Percentiles rank a stretch among this genome's conserved stretches.
Evolutionary conservation across 1,284 basidiomycete species (phyloP).

Genomic region (Rugiboletus extremiorientalis): DNA sequence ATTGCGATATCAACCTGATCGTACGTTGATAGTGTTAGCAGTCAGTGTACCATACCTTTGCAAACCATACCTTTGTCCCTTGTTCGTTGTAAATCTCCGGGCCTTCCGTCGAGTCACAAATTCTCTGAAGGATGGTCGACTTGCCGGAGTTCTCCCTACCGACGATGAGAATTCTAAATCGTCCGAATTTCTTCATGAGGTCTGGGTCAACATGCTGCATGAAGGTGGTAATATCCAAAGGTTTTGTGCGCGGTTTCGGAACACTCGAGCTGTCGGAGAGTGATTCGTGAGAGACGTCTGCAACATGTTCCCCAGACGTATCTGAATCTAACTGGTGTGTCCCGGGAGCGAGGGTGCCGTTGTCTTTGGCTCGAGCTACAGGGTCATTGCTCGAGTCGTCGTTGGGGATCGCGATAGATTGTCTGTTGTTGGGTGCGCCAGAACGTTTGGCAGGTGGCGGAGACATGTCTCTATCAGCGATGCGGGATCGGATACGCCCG

Average conservation of each 20-base stretch:
- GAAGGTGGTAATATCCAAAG: too few relatives aligned
- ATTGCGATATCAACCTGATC: neutral
- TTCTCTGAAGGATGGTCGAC: neutral
- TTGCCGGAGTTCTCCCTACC: neutral
- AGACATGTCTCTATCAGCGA: too few relatives aligned
- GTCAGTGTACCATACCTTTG: neutral
- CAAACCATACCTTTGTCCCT: neutral
- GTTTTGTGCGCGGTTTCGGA: neutral
- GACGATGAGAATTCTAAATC: neutral
- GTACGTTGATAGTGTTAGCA: neutral
- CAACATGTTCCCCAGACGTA: neutral
- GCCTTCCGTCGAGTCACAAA: neutral
- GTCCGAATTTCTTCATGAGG: neutral
- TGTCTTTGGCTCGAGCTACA: neutral
- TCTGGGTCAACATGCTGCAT: neutral
- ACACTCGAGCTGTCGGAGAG: neutral
- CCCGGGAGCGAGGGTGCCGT: neutral
- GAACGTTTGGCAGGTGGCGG: neutral
- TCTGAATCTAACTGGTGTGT: neutral
- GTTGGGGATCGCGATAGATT: neutral
- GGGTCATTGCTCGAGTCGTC: neutral
- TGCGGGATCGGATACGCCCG: too few relatives aligned
- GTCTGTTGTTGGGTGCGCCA: neutral
- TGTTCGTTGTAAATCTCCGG: neutral
- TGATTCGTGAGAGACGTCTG: neutral